Evolutionary conservation across 2,329 filamentous ascomycete genomes (phyloP), one percentile per base, ranked within the genome.

Genomic region (Rhynchosporium agropyri): DNA sequence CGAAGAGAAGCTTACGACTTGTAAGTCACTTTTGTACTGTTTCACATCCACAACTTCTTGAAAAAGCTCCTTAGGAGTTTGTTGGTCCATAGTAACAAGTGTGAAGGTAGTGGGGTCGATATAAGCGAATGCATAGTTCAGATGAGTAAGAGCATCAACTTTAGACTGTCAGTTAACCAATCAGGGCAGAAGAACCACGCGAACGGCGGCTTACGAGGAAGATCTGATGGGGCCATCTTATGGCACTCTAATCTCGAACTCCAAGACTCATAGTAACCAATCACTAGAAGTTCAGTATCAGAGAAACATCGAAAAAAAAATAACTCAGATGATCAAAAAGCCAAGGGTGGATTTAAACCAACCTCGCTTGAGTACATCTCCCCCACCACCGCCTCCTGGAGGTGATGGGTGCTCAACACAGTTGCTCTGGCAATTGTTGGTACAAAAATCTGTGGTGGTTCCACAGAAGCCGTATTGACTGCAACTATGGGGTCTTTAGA

Each of bases 121-220:
- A 28, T 46, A 61, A 6, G 56, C 77, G 61, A 80, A 81, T 0
- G 79, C 76, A 57, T 71, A 76, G 66, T 78, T 77, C 42, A 78
- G n/a, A 36, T 74, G 72, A 0, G 69, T 74, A 31, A 56, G 73
- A 68, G 28, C 60, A 10, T 69, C 71, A 15, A 71, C 43, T 46
- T n/a, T 46, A n/a, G 43, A 46, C 13, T 46, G 13, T 46, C 2
- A 46, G 43, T 46, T n/a, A n/a, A n/a, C 6, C 20, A 46, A 9
- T 5, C 20, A n/a, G 13, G 43, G 3, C 20, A 26, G 43, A 46
- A 26, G 20, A n/a, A n/a, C 13, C 20, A n/a, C 20, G 6, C 43
- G 20, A 7, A n/a, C 20, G 43, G 43, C 20, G 20, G 20, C 43
- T 46, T 46, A 46, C 43, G 12, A 0, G 68, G 68, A 2, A 65